phyloP scores from a whole-genome alignment of 1,139 yeast genomes.

The Nakaseomyces uthaithaninus region DNA sequence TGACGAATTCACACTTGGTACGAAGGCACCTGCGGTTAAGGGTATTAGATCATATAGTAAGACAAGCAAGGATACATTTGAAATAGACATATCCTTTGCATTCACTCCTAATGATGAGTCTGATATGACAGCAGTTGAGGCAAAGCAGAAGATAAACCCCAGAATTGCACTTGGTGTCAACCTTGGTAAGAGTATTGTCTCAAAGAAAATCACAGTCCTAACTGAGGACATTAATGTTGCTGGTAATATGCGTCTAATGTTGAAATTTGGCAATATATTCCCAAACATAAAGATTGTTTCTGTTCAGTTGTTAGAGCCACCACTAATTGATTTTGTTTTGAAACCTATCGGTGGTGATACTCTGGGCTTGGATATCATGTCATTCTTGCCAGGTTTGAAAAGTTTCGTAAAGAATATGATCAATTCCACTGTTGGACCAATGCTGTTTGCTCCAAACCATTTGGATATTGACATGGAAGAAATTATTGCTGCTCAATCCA shows the following conservation, averaged over 20 bases:
- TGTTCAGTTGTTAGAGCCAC: conserved; percentile 66
- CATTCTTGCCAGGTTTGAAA: conserved; percentile 70
- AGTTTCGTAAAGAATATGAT: conserved; percentile 63
- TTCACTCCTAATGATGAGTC: conserved; percentile 76
- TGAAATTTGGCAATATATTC: conserved; percentile 53
- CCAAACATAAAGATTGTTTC: conserved; percentile 71
- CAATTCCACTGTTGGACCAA: conserved; percentile 62
- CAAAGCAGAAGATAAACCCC: conserved; percentile 62
- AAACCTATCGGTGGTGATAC: conserved; percentile 88
- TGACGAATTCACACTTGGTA: conserved; percentile 71
- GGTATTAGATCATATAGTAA: conserved; percentile 64
- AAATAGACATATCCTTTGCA: conserved; percentile 77
- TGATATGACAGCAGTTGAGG: conserved; percentile 70
- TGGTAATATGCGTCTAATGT: conserved; percentile 61
- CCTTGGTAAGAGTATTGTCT: conserved; percentile 67
- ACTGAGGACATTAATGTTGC: conserved; percentile 72
- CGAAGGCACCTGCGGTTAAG: conserved; percentile 68
- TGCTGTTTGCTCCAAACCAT: conserved; percentile 78
- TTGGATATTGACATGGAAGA: conserved; percentile 68
- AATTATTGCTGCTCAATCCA: conserved; percentile 50
- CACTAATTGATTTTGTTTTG: conserved; percentile 65
- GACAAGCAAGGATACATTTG: conserved; percentile 56
- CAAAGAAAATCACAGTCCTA: conserved; percentile 64
- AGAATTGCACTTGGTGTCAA: conserved; percentile 74
- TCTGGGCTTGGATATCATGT: conserved; percentile 74